These are phyloP conservation scores for Brassica incana DNA, from an alignment of 345 rosid species.

Conservation along the genomic window DNA sequence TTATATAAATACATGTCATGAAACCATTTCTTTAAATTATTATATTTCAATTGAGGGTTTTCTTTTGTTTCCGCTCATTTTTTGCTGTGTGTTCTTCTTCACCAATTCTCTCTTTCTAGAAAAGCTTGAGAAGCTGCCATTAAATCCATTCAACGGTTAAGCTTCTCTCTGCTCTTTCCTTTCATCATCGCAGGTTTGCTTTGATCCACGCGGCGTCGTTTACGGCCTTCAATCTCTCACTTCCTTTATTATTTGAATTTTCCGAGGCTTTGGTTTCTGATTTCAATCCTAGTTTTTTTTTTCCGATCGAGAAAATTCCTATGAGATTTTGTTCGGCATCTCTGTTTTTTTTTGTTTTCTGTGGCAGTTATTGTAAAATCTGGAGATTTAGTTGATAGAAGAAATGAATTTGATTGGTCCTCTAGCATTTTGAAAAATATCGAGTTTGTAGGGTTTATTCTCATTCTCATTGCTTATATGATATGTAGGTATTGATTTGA, in stretches of 20 bases:
- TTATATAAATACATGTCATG: not conserved
- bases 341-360: not conserved
- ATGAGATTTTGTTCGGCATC: conserved; percentile 19
- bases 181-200: conserved; percentile 43
- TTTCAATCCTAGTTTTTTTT: conserved; percentile 29
- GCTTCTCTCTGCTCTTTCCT: conserved; percentile 34
- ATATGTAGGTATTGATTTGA: conserved; percentile 28
- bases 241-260: conserved; percentile 4
- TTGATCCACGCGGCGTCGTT: conserved; percentile 49
- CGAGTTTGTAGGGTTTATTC: conserved; percentile 8
- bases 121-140: conserved; percentile 39
- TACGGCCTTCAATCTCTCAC: conserved; percentile 4
- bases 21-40: conserved; percentile 5
- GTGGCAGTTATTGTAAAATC: conserved; percentile 27
- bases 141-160: conserved; percentile 40
- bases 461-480: conserved; percentile 4
- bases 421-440: not conserved
- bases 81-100: conserved; percentile 38
- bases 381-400: conserved; percentile 14
- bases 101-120: conserved; percentile 37
- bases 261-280: conserved; percentile 44
- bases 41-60: conserved; percentile 30
- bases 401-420: conserved; percentile 6
- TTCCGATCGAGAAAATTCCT: conserved; percentile 13
- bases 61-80: conserved; percentile 11